A percentile compares a stretch with the other conserved stretches of the same genome.
Evolutionary conservation across 805 yeast genomes (phyloP).

Genomic region (Starmerella etchellsii): DNA sequence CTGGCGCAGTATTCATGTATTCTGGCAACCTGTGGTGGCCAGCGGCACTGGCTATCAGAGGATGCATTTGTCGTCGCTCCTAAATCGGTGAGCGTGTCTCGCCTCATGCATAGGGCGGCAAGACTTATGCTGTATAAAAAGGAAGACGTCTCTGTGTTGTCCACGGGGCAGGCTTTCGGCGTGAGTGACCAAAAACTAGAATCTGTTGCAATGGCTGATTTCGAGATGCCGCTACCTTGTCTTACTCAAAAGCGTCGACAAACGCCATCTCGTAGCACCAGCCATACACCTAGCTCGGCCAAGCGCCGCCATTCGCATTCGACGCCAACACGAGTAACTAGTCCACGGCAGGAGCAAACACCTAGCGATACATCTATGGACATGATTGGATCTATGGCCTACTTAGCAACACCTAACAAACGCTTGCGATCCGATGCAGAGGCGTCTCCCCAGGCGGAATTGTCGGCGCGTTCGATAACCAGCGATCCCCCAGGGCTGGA

Average conservation of each 20-base stretch:
- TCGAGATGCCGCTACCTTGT: not conserved
- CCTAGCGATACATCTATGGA: too few species aligned
- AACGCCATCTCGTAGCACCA: too few species aligned
- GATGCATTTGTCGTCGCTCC: slow-evolving; percentile 4
- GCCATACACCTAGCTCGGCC: too few species aligned
- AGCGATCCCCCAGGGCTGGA: too few species aligned
- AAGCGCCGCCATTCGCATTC: too few species aligned
- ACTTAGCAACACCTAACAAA: too few species aligned
- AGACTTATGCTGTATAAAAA: slow-evolving; percentile 3
- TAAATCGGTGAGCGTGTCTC: not conserved
- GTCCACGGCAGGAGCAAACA: too few species aligned
- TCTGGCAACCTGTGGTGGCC: slow-evolving; percentile 8
- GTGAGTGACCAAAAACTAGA: not conserved
- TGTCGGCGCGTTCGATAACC: too few species aligned
- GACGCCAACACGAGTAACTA: too few species aligned
- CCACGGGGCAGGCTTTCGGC: slow-evolving; percentile 8
- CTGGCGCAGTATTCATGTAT: slow-evolving; percentile 3
- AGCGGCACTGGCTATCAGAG: slow-evolving; percentile 1
- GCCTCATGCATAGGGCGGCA: not conserved
- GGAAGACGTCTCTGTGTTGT: slow-evolving; percentile 1
- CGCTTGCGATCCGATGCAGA: too few species aligned
- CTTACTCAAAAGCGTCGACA: not conserved
- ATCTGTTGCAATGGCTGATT: not conserved
- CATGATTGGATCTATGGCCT: too few species aligned
- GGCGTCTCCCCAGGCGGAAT: too few species aligned